phyloP scores from a whole-genome alignment of 1,139 yeast species.

The Suhomyces yuchorum region DNA sequence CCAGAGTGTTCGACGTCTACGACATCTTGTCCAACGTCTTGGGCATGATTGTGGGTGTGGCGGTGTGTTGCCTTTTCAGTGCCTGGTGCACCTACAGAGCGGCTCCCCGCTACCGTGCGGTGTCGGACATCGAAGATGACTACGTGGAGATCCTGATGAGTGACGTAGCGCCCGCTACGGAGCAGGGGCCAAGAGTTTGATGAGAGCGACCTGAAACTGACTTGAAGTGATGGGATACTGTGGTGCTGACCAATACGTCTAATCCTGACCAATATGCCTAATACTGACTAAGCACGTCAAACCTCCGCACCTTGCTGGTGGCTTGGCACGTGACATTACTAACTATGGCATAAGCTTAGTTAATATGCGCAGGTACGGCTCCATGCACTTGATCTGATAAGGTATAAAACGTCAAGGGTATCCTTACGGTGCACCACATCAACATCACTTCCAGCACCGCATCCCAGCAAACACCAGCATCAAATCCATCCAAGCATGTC shows the following conservation, averaged over 20 bases:
- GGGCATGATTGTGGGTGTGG: constrained; percentile 37
- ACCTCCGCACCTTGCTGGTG: neutral
- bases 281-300: neutral
- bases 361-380: neutral
- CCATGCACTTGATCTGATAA: neutral
- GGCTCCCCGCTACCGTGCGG: neutral
- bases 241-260: neutral
- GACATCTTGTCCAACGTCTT: constrained; percentile 50
- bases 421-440: neutral
- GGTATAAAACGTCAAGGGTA: neutral
- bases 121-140: constrained; percentile 13
- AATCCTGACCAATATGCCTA: neutral
- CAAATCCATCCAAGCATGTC: constrained; percentile 13
- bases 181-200: neutral
- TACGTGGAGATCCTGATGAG: constrained; percentile 17
- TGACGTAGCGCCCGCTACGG: constrained; percentile 8
- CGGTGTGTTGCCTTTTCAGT: constrained; percentile 12
- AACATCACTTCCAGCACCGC: neutral
- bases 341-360: neutral
- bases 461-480: neutral
- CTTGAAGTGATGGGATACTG: no score
- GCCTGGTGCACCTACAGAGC: constrained; percentile 1
- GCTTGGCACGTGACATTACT: neutral
- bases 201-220: no score
- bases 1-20: constrained; percentile 47